These are phyloP conservation scores for Cadophora sp. DNA, from an alignment of 2,329 filamentous ascomycete genomes.

Conservation along the genomic window DNA sequence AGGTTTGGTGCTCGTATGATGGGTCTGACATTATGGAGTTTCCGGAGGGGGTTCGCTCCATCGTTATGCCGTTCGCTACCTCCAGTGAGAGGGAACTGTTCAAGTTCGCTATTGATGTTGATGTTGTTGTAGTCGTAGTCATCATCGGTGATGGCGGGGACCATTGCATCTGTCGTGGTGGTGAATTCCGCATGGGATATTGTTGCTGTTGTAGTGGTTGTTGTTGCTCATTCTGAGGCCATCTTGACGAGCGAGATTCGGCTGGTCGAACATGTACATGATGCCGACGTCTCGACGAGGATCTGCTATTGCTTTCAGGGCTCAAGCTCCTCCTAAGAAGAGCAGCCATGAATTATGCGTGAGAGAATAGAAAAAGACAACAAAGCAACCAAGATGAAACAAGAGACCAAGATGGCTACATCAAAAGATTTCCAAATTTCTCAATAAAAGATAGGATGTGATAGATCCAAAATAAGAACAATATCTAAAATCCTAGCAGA, in stretches of 20 bases:
- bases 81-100: constrained; percentile 15
- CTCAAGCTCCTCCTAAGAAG: constrained; percentile 29
- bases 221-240: constrained; percentile 28
- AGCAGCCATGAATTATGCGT: constrained; percentile 35
- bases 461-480: neutral
- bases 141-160: constrained; percentile 28
- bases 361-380: constrained; percentile 13
- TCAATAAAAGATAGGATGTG: neutral
- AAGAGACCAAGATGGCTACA: too few species aligned
- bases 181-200: constrained; percentile 27
- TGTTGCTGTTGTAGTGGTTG: constrained; percentile 24
- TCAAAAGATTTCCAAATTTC: too few species aligned
- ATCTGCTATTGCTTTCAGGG: constrained; percentile 31
- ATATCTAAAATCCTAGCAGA: constrained; percentile 6
- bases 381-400: neutral
- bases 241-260: constrained; percentile 23
- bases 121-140: constrained; percentile 22
- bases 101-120: neutral
- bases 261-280: constrained; percentile 23
- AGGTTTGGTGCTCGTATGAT: constrained; percentile 30
- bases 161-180: constrained; percentile 29
- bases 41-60: constrained; percentile 44
- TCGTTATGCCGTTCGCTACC: constrained; percentile 33
- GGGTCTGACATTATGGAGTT: constrained; percentile 43
- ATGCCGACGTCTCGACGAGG: constrained; percentile 30